phyloP scores from a whole-genome alignment of 805 yeast genomes.

The Sugiyamaella floridensis region DNA sequence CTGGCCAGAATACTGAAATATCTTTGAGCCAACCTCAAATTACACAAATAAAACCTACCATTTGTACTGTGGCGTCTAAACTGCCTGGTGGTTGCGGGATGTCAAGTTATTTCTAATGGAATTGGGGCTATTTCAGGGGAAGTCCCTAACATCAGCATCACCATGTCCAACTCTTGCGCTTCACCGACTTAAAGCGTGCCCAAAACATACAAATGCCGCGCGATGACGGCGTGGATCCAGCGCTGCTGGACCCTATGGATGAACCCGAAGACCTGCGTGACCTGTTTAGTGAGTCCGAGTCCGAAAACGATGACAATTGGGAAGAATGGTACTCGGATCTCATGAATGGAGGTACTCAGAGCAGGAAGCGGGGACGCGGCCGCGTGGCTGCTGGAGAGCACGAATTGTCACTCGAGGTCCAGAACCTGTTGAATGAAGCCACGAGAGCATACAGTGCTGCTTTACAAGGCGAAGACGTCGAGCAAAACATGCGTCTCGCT shows the following conservation, averaged over 20 bases:
- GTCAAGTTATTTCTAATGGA: neutral
- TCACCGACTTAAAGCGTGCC: neutral
- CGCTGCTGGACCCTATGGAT: neutral
- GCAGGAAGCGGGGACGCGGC: neutral
- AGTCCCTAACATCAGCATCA: neutral
- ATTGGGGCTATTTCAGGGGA: neutral
- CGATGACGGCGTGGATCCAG: neutral
- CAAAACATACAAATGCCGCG: neutral
- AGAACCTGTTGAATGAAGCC: constrained; percentile 59
- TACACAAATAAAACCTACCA: neutral
- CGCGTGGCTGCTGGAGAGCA: constrained; percentile 1
- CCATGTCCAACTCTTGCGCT: neutral
- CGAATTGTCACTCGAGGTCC: constrained; percentile 61
- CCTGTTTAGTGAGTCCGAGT: constrained; percentile 27
- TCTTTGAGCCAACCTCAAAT: too few species aligned
- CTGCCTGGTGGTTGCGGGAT: neutral
- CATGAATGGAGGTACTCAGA: constrained; percentile 1
- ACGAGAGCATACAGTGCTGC: constrained; percentile 56
- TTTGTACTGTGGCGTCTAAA: neutral
- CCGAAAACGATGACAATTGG: constrained; percentile 25
- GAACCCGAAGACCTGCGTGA: constrained; percentile 15
- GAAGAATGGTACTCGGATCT: neutral
- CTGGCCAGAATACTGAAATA: too few species aligned
- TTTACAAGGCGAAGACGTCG: constrained; percentile 32
- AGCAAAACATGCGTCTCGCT: constrained; percentile 35